phyloP scores from a whole-genome alignment of 805 yeast genomes.

The Candida sanyiensis region DNA sequence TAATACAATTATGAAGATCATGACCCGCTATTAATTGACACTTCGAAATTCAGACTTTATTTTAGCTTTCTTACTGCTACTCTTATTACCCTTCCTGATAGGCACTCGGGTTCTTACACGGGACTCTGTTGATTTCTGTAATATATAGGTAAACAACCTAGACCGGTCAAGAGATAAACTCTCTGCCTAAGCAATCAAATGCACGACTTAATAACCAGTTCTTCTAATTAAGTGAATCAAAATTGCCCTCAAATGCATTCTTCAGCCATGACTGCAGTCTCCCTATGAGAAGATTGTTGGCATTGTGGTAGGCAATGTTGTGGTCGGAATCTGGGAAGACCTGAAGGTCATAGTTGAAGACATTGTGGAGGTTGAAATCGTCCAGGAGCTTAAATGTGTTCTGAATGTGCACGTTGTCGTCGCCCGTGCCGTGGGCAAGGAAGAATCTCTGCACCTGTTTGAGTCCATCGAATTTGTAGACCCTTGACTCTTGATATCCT shows the following conservation, averaged over 20 bases:
- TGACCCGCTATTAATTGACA: too few species aligned
- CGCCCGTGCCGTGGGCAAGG: conserved; percentile 78
- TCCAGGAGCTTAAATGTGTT: conserved; percentile 61
- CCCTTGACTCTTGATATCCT: conserved; percentile 44
- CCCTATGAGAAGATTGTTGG: conserved; percentile 65
- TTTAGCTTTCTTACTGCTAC: too few species aligned
- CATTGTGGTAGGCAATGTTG: conserved; percentile 73
- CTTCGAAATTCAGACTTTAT: too few species aligned
- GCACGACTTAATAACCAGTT: background rate
- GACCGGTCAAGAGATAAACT: too few species aligned
- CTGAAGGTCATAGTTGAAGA: conserved; percentile 80
- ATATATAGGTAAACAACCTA: too few species aligned
- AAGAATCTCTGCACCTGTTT: conserved; percentile 49
- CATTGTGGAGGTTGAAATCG: conserved; percentile 41
- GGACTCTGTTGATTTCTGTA: too few species aligned
- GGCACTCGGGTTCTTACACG: too few species aligned
- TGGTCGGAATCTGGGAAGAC: conserved; percentile 94
- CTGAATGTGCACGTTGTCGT: conserved; percentile 78
- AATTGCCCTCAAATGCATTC: conserved; percentile 46
- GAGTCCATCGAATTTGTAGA: conserved; percentile 39
- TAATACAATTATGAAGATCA: too few species aligned
- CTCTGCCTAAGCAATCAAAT: too few species aligned
- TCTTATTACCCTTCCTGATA: too few species aligned
- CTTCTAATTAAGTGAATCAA: conserved; percentile 16
- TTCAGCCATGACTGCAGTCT: conserved; percentile 55